phyloP scores from a whole-genome alignment of 2,329 filamentous ascomycete genomes.

The Claviceps sp. region DNA sequence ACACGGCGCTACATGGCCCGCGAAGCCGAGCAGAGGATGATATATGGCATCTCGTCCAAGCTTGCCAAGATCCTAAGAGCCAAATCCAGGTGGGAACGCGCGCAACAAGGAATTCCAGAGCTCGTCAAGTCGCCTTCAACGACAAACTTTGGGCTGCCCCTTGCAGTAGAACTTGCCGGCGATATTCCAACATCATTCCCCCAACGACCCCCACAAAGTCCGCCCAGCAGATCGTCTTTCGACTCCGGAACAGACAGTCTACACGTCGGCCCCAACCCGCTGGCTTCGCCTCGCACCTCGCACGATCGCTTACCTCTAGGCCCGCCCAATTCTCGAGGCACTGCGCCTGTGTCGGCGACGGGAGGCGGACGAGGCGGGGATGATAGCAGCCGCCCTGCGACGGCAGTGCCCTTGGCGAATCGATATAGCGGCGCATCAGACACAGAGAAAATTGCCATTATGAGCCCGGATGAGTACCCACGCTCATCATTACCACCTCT shows the following conservation, averaged over 20 bases:
- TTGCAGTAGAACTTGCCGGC: slow-evolving; percentile 46
- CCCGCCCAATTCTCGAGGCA: slow-evolving; percentile 16
- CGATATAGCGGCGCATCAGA: slow-evolving; percentile 46
- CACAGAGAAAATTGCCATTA: slow-evolving; percentile 55
- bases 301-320: slow-evolving; percentile 29
- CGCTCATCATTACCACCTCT: slow-evolving; percentile 21
- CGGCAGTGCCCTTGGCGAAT: slow-evolving; percentile 42
- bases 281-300: slow-evolving; percentile 37
- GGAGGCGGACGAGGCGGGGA: slow-evolving; percentile 8
- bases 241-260: slow-evolving; percentile 41
- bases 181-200: slow-evolving; percentile 31
- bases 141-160: slow-evolving; percentile 28
- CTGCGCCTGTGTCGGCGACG: slow-evolving; percentile 3
- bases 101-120: slow-evolving; percentile 28
- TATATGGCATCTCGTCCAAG: slow-evolving; percentile 62
- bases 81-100: slow-evolving; percentile 51
- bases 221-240: slow-evolving; percentile 38
- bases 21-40: slow-evolving; percentile 62
- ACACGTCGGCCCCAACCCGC: slow-evolving; percentile 22
- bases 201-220: slow-evolving; percentile 23
- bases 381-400: slow-evolving; percentile 38
- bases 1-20: slow-evolving; percentile 73
- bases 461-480: slow-evolving; percentile 44
- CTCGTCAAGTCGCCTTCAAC: slow-evolving; percentile 27
- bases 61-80: slow-evolving; percentile 72